phyloP scores from a whole-genome alignment of 352 stramenopile species.

The Phytophthora europaea region DNA sequence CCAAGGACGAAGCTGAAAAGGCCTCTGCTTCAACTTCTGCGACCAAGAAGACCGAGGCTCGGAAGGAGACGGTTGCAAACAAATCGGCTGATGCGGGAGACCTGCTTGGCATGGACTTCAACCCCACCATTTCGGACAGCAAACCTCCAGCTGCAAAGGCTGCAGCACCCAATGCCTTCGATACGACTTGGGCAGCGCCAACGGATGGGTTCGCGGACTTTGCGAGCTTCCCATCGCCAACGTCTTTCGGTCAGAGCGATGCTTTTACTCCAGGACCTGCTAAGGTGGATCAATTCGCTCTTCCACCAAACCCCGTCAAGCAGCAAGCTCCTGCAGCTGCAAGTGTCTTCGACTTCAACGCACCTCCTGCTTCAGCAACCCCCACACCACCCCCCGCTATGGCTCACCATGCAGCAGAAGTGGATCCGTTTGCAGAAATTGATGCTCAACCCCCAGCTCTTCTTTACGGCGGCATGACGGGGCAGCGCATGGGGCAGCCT shows the following conservation, averaged over 20 bases:
- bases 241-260: conserved; percentile 24
- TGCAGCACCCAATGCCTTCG: conserved; percentile 25
- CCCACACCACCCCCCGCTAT: conserved; percentile 20
- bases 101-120: conserved; percentile 79
- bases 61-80: conserved; percentile 62
- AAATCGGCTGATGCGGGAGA: conserved; percentile 50
- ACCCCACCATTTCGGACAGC: conserved; percentile 55
- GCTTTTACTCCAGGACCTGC: conserved; percentile 21
- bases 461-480: conserved; percentile 27
- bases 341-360: conserved; percentile 51
- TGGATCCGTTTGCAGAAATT: conserved; percentile 67
- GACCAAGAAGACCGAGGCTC: conserved; percentile 62
- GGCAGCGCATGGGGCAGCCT: conserved; percentile 26
- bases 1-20: conserved; percentile 11
- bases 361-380: conserved; percentile 22
- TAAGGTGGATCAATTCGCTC: conserved; percentile 49
- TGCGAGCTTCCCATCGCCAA: conserved; percentile 64
- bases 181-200: conserved; percentile 30
- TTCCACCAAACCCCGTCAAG: conserved; percentile 63
- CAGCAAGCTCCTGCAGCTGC: conserved; percentile 30
- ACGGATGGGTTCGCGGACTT: conserved; percentile 71
- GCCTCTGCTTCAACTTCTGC: conserved; percentile 7
- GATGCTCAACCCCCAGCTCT: conserved; percentile 38
- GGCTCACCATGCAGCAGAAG: conserved; percentile 28
- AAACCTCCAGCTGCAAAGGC: conserved; percentile 25